Percentiles rank a stretch among this genome's conserved stretches.
Conservation (phyloP, 2,329 filamentous ascomycete genomes). For the Delphinella strobiligena region DNA sequence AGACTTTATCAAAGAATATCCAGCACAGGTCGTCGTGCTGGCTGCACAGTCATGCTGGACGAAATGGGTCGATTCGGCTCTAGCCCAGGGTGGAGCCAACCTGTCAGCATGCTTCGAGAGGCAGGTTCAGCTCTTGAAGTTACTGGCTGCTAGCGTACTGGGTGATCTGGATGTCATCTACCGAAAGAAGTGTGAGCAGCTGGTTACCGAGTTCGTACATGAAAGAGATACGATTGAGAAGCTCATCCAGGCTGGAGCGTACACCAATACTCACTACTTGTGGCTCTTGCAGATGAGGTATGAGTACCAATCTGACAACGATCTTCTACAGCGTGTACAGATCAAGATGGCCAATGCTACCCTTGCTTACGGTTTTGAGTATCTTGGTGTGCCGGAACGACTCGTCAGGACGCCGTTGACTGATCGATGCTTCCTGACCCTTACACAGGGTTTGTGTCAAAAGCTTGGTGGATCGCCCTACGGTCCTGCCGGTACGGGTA, state of each 20-base stretch:
- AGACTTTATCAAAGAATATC: slow-evolving; percentile 71
- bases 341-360: slow-evolving; percentile 96
- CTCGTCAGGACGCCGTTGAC: slow-evolving; percentile 94
- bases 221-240: slow-evolving; percentile 90
- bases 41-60: slow-evolving; percentile 94
- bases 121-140: slow-evolving; percentile 71
- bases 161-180: slow-evolving; percentile 77
- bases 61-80: slow-evolving; percentile 64
- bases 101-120: slow-evolving; percentile 64
- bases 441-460: slow-evolving; percentile 92
- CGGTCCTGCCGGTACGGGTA: slow-evolving; percentile 92
- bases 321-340: slow-evolving; percentile 67
- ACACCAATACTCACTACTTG: slow-evolving; percentile 65
- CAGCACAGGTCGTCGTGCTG: slow-evolving; percentile 89
- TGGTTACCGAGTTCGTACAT: slow-evolving; percentile 98
- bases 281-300: slow-evolving; percentile 98
- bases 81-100: slow-evolving; percentile 58
- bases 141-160: slow-evolving; percentile 80
- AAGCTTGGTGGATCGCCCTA: slow-evolving; percentile 93
- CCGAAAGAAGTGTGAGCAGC: slow-evolving; percentile 93
- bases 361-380: slow-evolving; percentile 95
- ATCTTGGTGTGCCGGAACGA: slow-evolving; percentile 88
- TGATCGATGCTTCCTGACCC: slow-evolving; percentile 93
- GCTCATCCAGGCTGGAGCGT: slow-evolving; percentile 64
- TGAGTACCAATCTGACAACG: slow-evolving; percentile 71